These are phyloP conservation scores for Ananas comosus DNA, from an alignment of 176 grass and related monocot species.

Conservation along the genomic window DNA sequence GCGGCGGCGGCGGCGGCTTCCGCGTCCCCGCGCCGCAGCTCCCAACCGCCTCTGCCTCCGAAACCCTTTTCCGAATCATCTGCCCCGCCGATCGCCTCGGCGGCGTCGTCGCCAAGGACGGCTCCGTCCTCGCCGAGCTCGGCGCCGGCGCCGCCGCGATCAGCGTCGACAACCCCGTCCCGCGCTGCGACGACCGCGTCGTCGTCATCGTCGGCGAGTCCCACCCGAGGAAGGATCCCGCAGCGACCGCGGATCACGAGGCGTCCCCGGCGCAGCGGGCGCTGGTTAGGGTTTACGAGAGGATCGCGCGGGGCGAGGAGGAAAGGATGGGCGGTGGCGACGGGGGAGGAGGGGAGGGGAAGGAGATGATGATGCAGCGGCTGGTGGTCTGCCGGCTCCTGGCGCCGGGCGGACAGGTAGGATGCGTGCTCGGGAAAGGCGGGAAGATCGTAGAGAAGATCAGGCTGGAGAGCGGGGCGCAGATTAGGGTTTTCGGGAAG, in stretches of 20 bases:
- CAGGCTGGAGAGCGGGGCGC: conserved; percentile 57
- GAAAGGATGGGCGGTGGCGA: conserved; percentile 9
- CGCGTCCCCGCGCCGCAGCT: neutral
- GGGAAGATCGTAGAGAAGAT: conserved; percentile 65
- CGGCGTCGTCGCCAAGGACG: conserved; percentile 3
- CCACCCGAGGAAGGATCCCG: neutral
- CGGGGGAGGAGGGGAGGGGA: conserved; percentile 20
- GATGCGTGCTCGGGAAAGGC: conserved; percentile 58
- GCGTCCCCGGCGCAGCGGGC: conserved; percentile 18
- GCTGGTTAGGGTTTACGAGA: conserved; percentile 47
- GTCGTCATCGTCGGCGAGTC: conserved; percentile 29
- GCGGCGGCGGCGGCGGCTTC: neutral
- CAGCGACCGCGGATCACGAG: conserved; percentile 15
- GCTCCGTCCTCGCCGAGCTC: conserved; percentile 16
- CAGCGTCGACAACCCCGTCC: conserved; percentile 35
- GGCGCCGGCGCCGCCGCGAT: conserved; percentile 22
- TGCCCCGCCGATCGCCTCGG: conserved; percentile 31
- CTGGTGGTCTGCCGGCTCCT: conserved; percentile 51
- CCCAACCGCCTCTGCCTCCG: neutral
- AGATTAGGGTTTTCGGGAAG: conserved; percentile 63
- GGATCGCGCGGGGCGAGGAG: conserved; percentile 9
- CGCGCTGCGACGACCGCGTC: conserved; percentile 41
- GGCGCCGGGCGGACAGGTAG: conserved; percentile 36
- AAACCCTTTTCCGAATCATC: conserved; percentile 38
- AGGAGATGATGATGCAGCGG: conserved; percentile 34